Evolutionary conservation across 768 basidiomycete genomes (phyloP).

Genomic region (Pisolithus tinctorius): DNA sequence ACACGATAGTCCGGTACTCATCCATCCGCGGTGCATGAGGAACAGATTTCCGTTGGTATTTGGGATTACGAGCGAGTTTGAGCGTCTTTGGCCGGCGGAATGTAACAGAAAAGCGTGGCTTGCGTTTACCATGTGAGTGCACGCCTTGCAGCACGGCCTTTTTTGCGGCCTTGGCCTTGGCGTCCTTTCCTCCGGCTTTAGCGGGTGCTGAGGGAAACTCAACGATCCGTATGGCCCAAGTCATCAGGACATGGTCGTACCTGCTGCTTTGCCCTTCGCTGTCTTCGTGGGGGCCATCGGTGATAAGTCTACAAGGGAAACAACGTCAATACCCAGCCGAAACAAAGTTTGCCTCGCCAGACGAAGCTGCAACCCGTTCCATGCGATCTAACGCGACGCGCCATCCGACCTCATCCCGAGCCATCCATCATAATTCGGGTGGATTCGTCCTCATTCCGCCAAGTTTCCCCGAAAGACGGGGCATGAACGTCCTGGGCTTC

Average conservation of each 20-base stretch:
- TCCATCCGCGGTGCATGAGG: slow-evolving; percentile 94
- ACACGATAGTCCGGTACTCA: slow-evolving; percentile 90
- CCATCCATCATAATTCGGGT: slow-evolving; percentile 14
- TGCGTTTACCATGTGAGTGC: slow-evolving; percentile 68
- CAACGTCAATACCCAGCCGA: slow-evolving; percentile 3
- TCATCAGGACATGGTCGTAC: slow-evolving; percentile 29
- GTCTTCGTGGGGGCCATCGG: slow-evolving; percentile 69
- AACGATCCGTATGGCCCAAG: background rate
- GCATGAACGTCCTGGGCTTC: background rate
- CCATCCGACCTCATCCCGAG: slow-evolving; percentile 14
- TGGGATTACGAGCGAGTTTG: slow-evolving; percentile 72
- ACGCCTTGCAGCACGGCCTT: slow-evolving; percentile 93
- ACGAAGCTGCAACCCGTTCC: background rate
- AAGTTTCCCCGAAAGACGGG: background rate
- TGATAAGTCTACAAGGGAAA: slow-evolving; percentile 6
- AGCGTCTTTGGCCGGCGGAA: slow-evolving; percentile 98
- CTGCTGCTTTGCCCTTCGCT: slow-evolving; percentile 54
- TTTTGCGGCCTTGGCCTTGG: slow-evolving; percentile 91
- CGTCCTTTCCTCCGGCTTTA: slow-evolving; percentile 30
- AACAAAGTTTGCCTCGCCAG: background rate
- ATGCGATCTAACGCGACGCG: background rate
- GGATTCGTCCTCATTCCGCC: background rate
- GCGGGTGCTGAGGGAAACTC: slow-evolving; percentile 12
- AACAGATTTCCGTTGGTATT: slow-evolving; percentile 94
- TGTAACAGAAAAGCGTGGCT: slow-evolving; percentile 77